Evolutionary conservation across 345 rosid species (phyloP).

Genomic region (Salix suchowensis): DNA sequence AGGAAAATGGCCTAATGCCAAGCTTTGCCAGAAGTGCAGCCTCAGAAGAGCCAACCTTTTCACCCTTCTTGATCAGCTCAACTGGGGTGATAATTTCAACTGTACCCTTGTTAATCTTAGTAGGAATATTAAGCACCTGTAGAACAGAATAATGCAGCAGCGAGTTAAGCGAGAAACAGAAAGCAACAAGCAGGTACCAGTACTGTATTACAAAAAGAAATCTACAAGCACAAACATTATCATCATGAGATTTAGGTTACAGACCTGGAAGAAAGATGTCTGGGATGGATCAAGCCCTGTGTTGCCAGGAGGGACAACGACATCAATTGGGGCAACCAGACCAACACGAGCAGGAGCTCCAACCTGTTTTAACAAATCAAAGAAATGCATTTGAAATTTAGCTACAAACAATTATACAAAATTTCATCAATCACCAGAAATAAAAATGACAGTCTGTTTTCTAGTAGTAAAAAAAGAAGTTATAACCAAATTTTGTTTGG

Average conservation of each 20-base stretch:
- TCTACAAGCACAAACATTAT: background rate
- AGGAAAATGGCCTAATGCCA: conserved; percentile 89
- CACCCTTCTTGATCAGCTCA: conserved; percentile 93
- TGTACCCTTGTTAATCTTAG: conserved; percentile 98
- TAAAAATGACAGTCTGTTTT: background rate
- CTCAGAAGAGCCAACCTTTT: conserved; percentile 93
- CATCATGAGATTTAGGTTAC: background rate
- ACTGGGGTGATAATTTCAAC: conserved; percentile 94
- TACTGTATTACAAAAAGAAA: too few species aligned
- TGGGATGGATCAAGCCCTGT: conserved; percentile 96
- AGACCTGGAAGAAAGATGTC: conserved; percentile 94
- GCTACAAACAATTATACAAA: background rate
- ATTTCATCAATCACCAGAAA: background rate
- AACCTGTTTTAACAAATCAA: conserved; percentile 38
- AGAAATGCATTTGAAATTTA: background rate
- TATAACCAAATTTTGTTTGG: background rate
- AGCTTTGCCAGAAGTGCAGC: conserved; percentile 87
- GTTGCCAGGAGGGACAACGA: conserved; percentile 93
- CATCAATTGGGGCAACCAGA: conserved; percentile 86
- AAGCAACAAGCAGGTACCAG: too few species aligned
- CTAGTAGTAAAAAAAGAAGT: background rate
- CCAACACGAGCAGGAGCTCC: conserved; percentile 99
- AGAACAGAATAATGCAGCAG: background rate
- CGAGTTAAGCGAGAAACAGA: too few species aligned
- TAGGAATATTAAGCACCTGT: conserved; percentile 87